Base-by-base conservation (phyloP, 768 basidiomycete species). In the Rhodotorula kratochvilovae region DNA sequence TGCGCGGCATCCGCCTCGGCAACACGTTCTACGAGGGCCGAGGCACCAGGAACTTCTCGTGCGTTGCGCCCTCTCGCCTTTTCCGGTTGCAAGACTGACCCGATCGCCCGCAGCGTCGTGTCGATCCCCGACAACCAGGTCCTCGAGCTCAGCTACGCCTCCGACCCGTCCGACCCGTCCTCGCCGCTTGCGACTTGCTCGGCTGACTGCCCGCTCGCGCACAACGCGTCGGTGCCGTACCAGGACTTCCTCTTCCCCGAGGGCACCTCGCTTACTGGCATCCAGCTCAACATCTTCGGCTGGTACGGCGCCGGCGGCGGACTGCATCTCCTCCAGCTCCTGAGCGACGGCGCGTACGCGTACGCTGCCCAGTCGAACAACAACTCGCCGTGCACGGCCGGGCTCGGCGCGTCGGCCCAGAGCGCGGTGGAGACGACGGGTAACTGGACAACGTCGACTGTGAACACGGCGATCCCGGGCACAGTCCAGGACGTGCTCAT, bases 161-260 rank as follows among this genome's bases (percentile, higher is more conserved):
- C 67, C 4, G 68, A 77, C 63, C 74, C 77, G 1, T 67, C 68
- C 35, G 90, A 98, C 79, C 88, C 90, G 1, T 80, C 82, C 0
- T 87, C 88, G 53, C 83, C 89, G 77, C 91, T 89, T 75, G 80
- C 83, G 73, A 90, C 91, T 0, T 99, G 96, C 81, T 83, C 87
- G 16, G 81, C 85, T 62, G 81, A 83, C 31, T 99, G 96, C 80
- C 91, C 93, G 0, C 84, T 99, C 51, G 86, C 87, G 10, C 87
- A 87, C 56, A 86, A 96, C 79, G 79, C 89, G 5, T 84, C 86
- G 19, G 81, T 97, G 67, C 84, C 86, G 2, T 98, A 92, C 79
- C 93, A 98, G 80, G 96, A 99, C 80, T 99, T 96, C 82, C 82
- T 96, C 53, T 97, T 98, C 79, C 79, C 80, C 15, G 80, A 85